These are phyloP conservation scores for Aegle marmelos DNA, from an alignment of 345 rosid species.

Conservation along the genomic window DNA sequence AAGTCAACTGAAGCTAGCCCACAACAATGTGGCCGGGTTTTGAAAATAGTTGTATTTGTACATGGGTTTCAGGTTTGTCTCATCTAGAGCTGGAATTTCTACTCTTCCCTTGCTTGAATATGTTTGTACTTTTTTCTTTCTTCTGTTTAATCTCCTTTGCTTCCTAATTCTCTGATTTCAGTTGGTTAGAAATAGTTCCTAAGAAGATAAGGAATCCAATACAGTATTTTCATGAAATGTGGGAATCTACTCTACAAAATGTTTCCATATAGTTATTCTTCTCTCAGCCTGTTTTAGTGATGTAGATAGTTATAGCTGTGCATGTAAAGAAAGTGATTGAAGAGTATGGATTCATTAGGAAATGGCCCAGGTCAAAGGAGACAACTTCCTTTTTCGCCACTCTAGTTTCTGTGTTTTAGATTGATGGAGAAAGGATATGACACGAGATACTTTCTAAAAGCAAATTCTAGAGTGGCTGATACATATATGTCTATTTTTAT, in stretches of 20 bases:
- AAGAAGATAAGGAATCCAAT: neutral
- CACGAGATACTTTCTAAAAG: neutral
- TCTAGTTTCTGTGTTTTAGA: neutral
- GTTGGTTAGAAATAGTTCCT: neutral
- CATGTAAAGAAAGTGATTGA: neutral
- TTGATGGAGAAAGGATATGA: neutral
- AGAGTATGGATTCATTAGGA: neutral
- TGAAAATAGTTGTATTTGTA: constrained; percentile 82
- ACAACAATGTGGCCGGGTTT: constrained; percentile 39
- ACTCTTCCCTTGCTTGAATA: neutral
- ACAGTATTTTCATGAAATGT: neutral
- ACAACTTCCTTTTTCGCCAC: neutral
- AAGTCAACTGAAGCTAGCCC: constrained; percentile 26
- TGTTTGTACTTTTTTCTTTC: neutral
- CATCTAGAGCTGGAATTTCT: neutral
- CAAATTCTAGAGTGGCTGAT: no score
- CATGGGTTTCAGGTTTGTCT: constrained; percentile 92
- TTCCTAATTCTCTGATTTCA: neutral
- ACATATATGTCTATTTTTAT: no score
- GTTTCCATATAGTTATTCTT: neutral
- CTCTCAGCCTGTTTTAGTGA: neutral
- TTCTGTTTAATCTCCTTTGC: neutral
- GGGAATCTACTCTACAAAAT: neutral
- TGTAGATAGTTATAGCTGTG: no score
- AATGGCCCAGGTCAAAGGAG: neutral